phyloP scores from a whole-genome alignment of 805 yeast genomes.

The Barnettozyma sp. region DNA sequence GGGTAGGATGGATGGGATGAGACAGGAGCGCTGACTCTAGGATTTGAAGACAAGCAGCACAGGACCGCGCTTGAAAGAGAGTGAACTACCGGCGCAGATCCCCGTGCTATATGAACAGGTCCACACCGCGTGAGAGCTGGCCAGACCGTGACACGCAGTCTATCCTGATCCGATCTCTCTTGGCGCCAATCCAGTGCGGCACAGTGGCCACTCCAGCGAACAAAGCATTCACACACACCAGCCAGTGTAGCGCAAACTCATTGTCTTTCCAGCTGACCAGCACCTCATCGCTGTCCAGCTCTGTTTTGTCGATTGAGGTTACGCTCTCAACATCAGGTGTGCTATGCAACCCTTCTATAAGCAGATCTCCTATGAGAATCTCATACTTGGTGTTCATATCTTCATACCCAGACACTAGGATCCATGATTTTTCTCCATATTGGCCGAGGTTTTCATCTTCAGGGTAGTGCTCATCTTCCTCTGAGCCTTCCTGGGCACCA shows the following conservation, averaged over 20 bases:
- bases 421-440: slow-evolving; percentile 21
- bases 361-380: slow-evolving; percentile 22
- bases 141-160: slow-evolving; percentile 22
- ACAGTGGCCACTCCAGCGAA: slow-evolving; percentile 23
- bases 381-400: slow-evolving; percentile 12
- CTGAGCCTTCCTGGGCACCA: too few relatives aligned
- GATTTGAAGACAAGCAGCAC: too few relatives aligned
- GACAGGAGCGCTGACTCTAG: too few relatives aligned
- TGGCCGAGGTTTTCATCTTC: too few relatives aligned
- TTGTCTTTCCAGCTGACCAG: slow-evolving; percentile 23
- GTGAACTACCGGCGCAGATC: not conserved
- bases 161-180: slow-evolving; percentile 17
- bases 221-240: slow-evolving; percentile 26
- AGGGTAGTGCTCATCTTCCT: too few relatives aligned
- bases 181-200: slow-evolving; percentile 8
- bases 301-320: slow-evolving; percentile 5
- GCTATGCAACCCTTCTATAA: slow-evolving; percentile 12
- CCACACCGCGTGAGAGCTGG: slow-evolving; percentile 13
- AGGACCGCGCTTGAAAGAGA: too few relatives aligned
- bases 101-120: slow-evolving; percentile 12
- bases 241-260: slow-evolving; percentile 23
- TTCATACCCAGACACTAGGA: slow-evolving; percentile 19
- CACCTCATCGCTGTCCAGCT: slow-evolving; percentile 9
- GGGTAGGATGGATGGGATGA: too few relatives aligned
- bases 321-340: slow-evolving; percentile 1